Evolutionary conservation across 2,329 filamentous ascomycete species (phyloP).

Genomic region (Stachybotrys echinatus): DNA sequence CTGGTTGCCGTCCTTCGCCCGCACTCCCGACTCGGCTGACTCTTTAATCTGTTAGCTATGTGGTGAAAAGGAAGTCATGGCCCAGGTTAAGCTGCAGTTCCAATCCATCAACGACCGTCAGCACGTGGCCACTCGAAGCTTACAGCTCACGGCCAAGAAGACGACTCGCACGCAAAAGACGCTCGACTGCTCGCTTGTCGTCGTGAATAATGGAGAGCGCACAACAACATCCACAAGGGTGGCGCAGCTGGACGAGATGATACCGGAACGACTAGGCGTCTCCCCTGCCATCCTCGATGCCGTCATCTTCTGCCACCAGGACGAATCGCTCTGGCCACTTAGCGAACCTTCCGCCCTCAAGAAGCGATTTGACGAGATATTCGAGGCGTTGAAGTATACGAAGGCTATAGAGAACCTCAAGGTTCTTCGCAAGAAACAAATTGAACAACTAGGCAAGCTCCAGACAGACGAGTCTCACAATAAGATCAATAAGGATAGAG

Average conservation of each 20-base stretch:
- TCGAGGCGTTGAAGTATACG: constrained; percentile 94
- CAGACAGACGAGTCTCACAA: constrained; percentile 72
- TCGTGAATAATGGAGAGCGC: constrained; percentile 74
- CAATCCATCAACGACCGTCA: constrained; percentile 69
- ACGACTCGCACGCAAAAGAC: constrained; percentile 71
- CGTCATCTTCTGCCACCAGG: constrained; percentile 98
- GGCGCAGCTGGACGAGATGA: constrained; percentile 74
- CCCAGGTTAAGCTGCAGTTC: constrained; percentile 88
- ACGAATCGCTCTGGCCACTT: constrained; percentile 95
- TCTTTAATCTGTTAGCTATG: constrained; percentile 55
- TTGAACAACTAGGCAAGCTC: constrained; percentile 65
- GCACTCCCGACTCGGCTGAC: too few species aligned
- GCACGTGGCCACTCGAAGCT: constrained; percentile 76
- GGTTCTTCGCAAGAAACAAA: constrained; percentile 74
- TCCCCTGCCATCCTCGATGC: constrained; percentile 85
- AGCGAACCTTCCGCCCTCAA: constrained; percentile 82
- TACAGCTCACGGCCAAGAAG: constrained; percentile 87
- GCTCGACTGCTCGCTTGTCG: constrained; percentile 72
- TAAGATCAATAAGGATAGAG: constrained; percentile 80
- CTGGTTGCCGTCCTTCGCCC: neutral
- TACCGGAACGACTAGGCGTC: constrained; percentile 83
- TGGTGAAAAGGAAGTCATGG: constrained; percentile 82
- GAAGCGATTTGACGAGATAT: constrained; percentile 95
- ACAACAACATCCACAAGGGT: constrained; percentile 74
- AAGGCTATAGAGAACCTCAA: constrained; percentile 97